phyloP scores from a whole-genome alignment of 768 basidiomycete species.

The Kwoniella sp. region DNA sequence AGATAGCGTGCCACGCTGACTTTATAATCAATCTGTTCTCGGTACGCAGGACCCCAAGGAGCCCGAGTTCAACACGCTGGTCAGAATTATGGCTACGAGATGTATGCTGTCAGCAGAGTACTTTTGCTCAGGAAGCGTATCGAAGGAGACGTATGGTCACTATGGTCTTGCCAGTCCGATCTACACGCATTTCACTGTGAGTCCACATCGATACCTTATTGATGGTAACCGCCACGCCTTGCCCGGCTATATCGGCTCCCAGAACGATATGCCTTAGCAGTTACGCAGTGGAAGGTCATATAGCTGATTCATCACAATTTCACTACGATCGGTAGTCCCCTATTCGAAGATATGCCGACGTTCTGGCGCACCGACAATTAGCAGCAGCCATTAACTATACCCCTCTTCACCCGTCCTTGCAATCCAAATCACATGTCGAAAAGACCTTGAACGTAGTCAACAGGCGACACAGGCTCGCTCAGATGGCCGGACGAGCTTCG shows the following conservation, averaged over 20 bases:
- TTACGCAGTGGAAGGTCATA: too few species aligned
- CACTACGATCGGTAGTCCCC: conserved; percentile 62
- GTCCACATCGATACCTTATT: too few species aligned
- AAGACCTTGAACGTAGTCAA: conserved; percentile 83
- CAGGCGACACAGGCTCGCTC: conserved; percentile 89
- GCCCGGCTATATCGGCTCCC: too few species aligned
- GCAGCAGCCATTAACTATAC: conserved; percentile 82
- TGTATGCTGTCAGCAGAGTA: conserved; percentile 99
- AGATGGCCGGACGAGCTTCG: conserved; percentile 94
- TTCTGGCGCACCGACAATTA: conserved; percentile 90
- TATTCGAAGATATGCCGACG: conserved; percentile 93
- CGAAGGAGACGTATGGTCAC: conserved; percentile 88
- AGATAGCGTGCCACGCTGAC: too few species aligned
- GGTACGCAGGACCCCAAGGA: conserved; percentile 69
- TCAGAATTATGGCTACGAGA: conserved; percentile 97
- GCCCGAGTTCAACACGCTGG: conserved; percentile 93
- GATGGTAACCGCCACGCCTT: too few species aligned
- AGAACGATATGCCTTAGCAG: too few species aligned
- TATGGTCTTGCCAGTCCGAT: conserved; percentile 97
- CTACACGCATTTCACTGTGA: conserved; percentile 89
- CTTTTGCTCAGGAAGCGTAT: conserved; percentile 92
- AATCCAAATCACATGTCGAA: conserved; percentile 86
- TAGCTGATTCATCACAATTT: too few species aligned
- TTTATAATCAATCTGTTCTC: not conserved
- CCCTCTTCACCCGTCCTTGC: conserved; percentile 80